Evolutionary conservation across 176 grass and related monocot genomes (phyloP).

Genomic region (Oryza glumipatula): DNA sequence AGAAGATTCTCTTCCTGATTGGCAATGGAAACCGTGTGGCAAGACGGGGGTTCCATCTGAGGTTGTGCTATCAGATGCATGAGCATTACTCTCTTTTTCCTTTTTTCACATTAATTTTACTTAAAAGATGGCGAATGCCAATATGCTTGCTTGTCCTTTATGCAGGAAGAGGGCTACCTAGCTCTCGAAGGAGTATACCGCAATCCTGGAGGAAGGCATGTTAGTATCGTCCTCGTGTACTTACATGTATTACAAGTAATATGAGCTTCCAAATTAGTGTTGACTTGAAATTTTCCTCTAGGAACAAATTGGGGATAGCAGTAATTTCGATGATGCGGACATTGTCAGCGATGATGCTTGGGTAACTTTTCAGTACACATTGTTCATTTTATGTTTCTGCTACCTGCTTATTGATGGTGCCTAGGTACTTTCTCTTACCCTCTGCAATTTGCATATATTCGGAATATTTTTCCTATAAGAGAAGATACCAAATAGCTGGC

Average conservation of each 20-base stretch:
- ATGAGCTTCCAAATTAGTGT: neutral
- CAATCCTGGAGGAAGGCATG: neutral
- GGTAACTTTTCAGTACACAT: constrained; percentile 52
- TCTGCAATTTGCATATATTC: neutral
- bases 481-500: neutral
- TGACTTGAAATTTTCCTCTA: constrained; percentile 13
- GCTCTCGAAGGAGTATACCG: neutral
- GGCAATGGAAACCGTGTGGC: constrained; percentile 56
- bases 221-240: neutral
- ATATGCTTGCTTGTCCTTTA: neutral
- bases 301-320: constrained; percentile 37
- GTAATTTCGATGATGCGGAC: neutral
- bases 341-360: constrained; percentile 47
- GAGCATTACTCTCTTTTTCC: neutral
- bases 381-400: neutral
- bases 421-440: constrained; percentile 15
- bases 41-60: constrained; percentile 38
- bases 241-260: neutral
- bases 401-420: neutral
- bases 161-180: neutral
- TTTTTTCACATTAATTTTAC: neutral
- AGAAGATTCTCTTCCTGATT: constrained; percentile 51
- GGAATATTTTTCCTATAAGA: neutral
- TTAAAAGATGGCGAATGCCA: neutral
- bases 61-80: neutral